These are phyloP conservation scores for Biscogniauxia marginata DNA, from an alignment of 2,329 filamentous ascomycete species.

Conservation along the genomic window DNA sequence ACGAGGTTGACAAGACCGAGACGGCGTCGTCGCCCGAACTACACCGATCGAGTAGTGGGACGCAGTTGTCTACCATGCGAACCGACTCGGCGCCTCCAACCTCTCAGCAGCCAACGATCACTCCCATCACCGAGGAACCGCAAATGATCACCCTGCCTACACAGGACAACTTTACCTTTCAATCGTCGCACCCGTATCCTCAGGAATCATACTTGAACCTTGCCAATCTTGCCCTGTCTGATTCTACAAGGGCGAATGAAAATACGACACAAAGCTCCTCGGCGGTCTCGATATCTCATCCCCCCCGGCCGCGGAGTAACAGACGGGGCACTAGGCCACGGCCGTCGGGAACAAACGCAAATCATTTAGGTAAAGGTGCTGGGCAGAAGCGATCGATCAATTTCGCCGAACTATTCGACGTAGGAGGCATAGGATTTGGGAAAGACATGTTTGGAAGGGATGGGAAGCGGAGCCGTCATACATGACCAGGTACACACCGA, in stretches of 20 bases:
- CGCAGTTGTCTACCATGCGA: constrained; percentile 37
- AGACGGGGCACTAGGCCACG: constrained; percentile 26
- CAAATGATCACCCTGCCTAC: constrained; percentile 50
- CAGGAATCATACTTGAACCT: constrained; percentile 58
- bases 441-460: constrained; percentile 57
- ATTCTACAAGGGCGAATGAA: constrained; percentile 44
- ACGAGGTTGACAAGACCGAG: constrained; percentile 65
- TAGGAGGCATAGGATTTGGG: constrained; percentile 60
- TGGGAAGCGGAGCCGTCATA: constrained; percentile 51
- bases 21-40: constrained; percentile 57
- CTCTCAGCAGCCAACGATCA: constrained; percentile 14
- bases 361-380: constrained; percentile 59
- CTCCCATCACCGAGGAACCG: constrained; percentile 21
- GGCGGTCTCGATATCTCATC: constrained; percentile 30
- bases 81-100: constrained; percentile 37
- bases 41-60: constrained; percentile 45
- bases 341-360: constrained; percentile 22
- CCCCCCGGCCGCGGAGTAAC: constrained; percentile 23
- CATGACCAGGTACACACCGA: constrained; percentile 27
- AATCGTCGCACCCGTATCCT: constrained; percentile 60
- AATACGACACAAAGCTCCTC: constrained; percentile 29
- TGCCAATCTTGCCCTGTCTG: constrained; percentile 59
- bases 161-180: constrained; percentile 67
- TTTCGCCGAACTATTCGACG: constrained; percentile 73
- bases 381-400: constrained; percentile 73